phyloP scores from a whole-genome alignment of 176 grass and related monocot species.

The Guadua angustifolia region DNA sequence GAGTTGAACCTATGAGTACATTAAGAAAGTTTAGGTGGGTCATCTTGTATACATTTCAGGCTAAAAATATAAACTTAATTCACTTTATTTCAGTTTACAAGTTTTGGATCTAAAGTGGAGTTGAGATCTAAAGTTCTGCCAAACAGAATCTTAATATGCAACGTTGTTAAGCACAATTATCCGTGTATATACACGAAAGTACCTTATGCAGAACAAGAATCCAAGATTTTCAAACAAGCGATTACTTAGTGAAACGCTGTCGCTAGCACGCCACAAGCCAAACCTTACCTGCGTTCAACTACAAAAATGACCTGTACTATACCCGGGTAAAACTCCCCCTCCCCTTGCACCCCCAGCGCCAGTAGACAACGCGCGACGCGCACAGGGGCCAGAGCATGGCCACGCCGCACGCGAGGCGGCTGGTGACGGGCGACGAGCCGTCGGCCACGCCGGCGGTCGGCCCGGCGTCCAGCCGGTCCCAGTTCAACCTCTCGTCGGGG shows the following conservation, averaged over 20 bases:
- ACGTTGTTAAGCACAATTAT: no score
- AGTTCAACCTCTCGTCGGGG: slow-evolving; percentile 56
- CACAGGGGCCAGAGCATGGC: slow-evolving; percentile 26
- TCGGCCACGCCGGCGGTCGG: slow-evolving; percentile 11
- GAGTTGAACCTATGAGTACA: no score
- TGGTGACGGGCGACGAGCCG: slow-evolving; percentile 12
- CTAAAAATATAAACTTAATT: no score
- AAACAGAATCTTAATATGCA: no score
- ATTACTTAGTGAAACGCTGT: background rate
- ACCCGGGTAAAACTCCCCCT: background rate
- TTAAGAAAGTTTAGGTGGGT: no score
- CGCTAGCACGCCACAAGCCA: background rate
- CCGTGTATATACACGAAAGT: no score
- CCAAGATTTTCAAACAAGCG: background rate
- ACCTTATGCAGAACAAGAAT: no score
- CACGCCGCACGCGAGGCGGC: slow-evolving; percentile 39
- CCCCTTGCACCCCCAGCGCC: background rate
- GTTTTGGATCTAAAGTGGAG: no score
- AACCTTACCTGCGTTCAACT: background rate
- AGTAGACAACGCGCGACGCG: no score
- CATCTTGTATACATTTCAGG: no score
- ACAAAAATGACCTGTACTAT: background rate
- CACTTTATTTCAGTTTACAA: no score
- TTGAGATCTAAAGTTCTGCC: no score
- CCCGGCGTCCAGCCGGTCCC: background rate